phyloP scores from a whole-genome alignment of 1,284 basidiomycete genomes.

The Heliocybe sulcata region DNA sequence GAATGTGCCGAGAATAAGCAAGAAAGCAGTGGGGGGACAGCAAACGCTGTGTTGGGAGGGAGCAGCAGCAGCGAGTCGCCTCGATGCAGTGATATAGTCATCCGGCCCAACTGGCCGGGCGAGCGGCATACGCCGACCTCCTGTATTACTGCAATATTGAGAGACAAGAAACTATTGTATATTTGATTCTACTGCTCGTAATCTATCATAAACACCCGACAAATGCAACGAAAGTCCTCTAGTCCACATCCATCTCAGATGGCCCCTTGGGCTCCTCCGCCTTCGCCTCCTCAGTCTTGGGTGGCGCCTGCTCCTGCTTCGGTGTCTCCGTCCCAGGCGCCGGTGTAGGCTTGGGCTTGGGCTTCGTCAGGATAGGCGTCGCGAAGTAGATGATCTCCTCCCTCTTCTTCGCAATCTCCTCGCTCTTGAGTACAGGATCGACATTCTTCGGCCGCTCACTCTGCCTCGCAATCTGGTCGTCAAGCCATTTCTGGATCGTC shows the following conservation, averaged over 20 bases:
- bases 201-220: background rate
- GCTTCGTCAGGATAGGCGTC: conserved; percentile 77
- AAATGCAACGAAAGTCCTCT: conserved; percentile 16
- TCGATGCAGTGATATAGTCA: background rate
- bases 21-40: background rate
- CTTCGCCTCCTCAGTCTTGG: conserved; percentile 29
- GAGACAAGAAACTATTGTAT: background rate
- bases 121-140: too few relatives aligned
- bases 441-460: conserved; percentile 81
- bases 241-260: conserved; percentile 81
- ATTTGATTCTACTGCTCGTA: conserved; percentile 1
- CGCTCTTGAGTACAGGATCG: conserved; percentile 74
- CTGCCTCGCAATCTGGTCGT: conserved; percentile 83
- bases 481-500: conserved; percentile 87
- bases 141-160: background rate
- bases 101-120: background rate
- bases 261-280: conserved; percentile 36
- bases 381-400: conserved; percentile 87
- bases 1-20: background rate
- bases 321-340: conserved; percentile 55
- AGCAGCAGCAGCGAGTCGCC: background rate
- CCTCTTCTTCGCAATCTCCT: conserved; percentile 80
- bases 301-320: conserved; percentile 34
- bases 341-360: conserved; percentile 74
- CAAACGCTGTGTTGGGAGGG: background rate